Base-by-base conservation (phyloP, 2,329 filamentous ascomycete genomes). In the Botrytis pseudocinerea region DNA sequence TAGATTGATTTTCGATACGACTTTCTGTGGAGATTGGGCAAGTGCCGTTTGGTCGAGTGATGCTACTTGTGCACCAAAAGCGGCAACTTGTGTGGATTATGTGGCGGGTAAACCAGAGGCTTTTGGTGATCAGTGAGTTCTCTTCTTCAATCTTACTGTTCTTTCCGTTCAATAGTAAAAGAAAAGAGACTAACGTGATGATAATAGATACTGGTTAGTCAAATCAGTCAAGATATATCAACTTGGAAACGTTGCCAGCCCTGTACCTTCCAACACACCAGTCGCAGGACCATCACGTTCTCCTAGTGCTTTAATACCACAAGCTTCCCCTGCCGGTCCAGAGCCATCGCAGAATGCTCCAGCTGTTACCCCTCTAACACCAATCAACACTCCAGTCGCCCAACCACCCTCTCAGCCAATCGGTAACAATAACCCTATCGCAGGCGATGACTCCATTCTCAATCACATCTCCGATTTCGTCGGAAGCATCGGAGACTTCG, bases 11-110 rank as follows among this genome's bases (percentile, higher is more conserved):
- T 91, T 96, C 81, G 90, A 95, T 83, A 95, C 90, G 1, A 92
- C 92, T 12, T 93, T 97, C 82, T 97, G 95, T 82, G 95, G 95
- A 51, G 89, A 92, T 79, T 97, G 93, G 93, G 94, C 94, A 12
- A 93, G 93, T 44, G 81, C 84, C 60, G 8, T 70, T 35, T 92
- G 63, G 28, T 76, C 75, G 74, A 76, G 73, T 81, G 83, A 70
- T 88, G 90, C 70, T 68, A 76, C 74, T 14, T 79, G 65, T 79
- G 81, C 78, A 73, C 85, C 90, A 74, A 87, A 78, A 91, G 76
- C 82, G 14, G 86, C 87, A 40, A 90, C 89, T 0, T 97, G 94
- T 85, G 81, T 90, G 46, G 88, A 89, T 40, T 97, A 89, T 81
- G 94, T 97, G 28, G 85, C 86, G 73, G 84, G 87, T 77, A 92